A percentile compares a stretch with the other conserved stretches of the same genome.
Evolutionary conservation across 2,329 filamentous ascomycete species (phyloP).

Genomic region (Alternaria sp.): DNA sequence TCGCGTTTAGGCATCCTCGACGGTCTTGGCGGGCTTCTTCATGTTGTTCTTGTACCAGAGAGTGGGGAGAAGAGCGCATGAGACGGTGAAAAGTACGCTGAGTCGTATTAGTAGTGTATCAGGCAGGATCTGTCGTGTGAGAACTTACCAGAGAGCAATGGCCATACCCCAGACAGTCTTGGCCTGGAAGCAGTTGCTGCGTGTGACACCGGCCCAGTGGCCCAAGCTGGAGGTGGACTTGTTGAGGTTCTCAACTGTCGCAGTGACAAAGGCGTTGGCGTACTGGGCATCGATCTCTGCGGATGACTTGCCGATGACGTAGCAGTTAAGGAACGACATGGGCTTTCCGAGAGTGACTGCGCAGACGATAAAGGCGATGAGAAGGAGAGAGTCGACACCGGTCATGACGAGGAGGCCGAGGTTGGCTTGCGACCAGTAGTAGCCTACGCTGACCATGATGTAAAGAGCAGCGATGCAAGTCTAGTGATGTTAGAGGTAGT

Average conservation of each 20-base stretch:
- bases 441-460: slow-evolving; percentile 70
- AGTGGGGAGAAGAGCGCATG: slow-evolving; percentile 53
- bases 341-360: slow-evolving; percentile 80
- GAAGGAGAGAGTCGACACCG: slow-evolving; percentile 69
- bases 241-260: slow-evolving; percentile 59
- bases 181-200: slow-evolving; percentile 75
- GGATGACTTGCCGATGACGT: slow-evolving; percentile 56
- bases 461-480: slow-evolving; percentile 81
- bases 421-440: slow-evolving; percentile 80
- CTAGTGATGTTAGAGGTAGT: slow-evolving; percentile 54
- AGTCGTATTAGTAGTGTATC: slow-evolving; percentile 13
- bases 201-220: slow-evolving; percentile 66
- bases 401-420: slow-evolving; percentile 77
- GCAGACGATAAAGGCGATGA: slow-evolving; percentile 79
- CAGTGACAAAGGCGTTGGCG: slow-evolving; percentile 61
- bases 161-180: slow-evolving; percentile 87
- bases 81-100: slow-evolving; percentile 56
- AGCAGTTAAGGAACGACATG: slow-evolving; percentile 78
- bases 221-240: slow-evolving; percentile 57
- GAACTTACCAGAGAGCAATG: slow-evolving; percentile 73
- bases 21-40: slow-evolving; percentile 49
- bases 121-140: accelerated
- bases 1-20: slow-evolving; percentile 36
- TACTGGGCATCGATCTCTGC: slow-evolving; percentile 54
- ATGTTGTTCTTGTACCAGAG: slow-evolving; percentile 56